Evolutionary conservation across 805 yeast genomes (phyloP).

Genomic region (Kuraishia hungarica): DNA sequence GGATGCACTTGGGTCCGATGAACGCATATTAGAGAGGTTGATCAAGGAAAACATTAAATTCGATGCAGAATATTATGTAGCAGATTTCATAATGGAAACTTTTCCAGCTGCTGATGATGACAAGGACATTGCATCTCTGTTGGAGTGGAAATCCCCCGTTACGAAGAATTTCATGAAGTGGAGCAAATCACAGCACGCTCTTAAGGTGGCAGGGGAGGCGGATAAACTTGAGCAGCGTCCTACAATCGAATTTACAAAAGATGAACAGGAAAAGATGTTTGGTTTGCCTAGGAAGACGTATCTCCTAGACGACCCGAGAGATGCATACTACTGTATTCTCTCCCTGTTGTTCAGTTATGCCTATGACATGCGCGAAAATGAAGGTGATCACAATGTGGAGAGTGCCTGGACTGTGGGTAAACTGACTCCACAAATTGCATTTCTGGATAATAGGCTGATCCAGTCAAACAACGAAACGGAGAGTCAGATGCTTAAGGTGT

Average conservation of each 20-base stretch:
- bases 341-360: slow-evolving; percentile 64
- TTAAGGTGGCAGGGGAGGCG: slow-evolving; percentile 13
- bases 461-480: slow-evolving; percentile 23
- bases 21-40: slow-evolving; percentile 58
- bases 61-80: slow-evolving; percentile 83
- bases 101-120: slow-evolving; percentile 41
- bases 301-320: slow-evolving; percentile 44
- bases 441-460: slow-evolving; percentile 53
- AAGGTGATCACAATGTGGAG: slow-evolving; percentile 67
- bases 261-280: slow-evolving; percentile 61
- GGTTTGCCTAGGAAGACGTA: slow-evolving; percentile 59
- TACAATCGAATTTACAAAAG: slow-evolving; percentile 44
- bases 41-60: slow-evolving; percentile 66
- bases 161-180: slow-evolving; percentile 35
- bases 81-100: slow-evolving; percentile 57
- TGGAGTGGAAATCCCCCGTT: slow-evolving; percentile 46
- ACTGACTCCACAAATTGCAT: slow-evolving; percentile 67
- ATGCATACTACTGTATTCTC: slow-evolving; percentile 54
- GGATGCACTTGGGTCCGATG: slow-evolving; percentile 50
- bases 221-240: slow-evolving; percentile 15
- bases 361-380: slow-evolving; percentile 70
- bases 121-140: slow-evolving; percentile 30
- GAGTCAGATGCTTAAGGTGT: slow-evolving; percentile 34
- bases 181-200: slow-evolving; percentile 29
- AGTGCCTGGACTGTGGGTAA: slow-evolving; percentile 94